Conservation (phyloP, 306 rosid species). For the Crataegus laevigata region DNA sequence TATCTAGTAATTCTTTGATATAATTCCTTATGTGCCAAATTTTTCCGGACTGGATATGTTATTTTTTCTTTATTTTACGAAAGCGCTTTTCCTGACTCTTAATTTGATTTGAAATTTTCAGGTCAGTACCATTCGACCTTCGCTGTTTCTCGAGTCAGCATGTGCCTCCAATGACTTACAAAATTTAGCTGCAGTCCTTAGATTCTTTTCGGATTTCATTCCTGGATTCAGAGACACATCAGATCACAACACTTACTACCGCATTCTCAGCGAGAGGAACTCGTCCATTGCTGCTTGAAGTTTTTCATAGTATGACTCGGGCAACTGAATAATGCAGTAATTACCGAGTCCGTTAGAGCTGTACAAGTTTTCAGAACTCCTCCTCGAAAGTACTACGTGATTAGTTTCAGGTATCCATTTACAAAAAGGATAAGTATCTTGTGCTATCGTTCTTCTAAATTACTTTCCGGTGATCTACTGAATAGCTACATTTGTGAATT, state of each 20-base stretch:
- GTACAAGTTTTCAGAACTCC: background rate
- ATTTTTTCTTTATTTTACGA: too few relatives aligned
- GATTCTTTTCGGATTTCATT: conserved; percentile 72
- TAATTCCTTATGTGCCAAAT: background rate
- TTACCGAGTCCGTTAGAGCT: background rate
- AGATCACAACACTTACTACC: conserved; percentile 63
- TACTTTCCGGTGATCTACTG: background rate
- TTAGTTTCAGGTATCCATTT: background rate
- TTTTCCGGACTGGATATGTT: background rate
- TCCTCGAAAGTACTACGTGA: background rate
- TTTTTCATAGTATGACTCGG: background rate
- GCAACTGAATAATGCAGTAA: background rate
- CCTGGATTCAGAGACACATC: conserved; percentile 64
- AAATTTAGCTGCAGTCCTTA: conserved; percentile 77
- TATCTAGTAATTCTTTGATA: background rate
- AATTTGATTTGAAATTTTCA: conserved; percentile 27
- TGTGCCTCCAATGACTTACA: conserved; percentile 56
- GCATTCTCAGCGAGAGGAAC: conserved; percentile 68
- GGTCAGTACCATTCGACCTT: conserved; percentile 73
- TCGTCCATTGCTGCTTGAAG: conserved; percentile 49
- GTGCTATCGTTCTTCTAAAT: background rate
- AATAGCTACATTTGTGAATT: background rate
- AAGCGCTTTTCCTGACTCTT: background rate
- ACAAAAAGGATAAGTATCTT: background rate
- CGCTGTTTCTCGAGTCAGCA: conserved; percentile 89